phyloP scores from a whole-genome alignment of 495 filamentous ascomycete species.

The Penicillium bialowiezense region DNA sequence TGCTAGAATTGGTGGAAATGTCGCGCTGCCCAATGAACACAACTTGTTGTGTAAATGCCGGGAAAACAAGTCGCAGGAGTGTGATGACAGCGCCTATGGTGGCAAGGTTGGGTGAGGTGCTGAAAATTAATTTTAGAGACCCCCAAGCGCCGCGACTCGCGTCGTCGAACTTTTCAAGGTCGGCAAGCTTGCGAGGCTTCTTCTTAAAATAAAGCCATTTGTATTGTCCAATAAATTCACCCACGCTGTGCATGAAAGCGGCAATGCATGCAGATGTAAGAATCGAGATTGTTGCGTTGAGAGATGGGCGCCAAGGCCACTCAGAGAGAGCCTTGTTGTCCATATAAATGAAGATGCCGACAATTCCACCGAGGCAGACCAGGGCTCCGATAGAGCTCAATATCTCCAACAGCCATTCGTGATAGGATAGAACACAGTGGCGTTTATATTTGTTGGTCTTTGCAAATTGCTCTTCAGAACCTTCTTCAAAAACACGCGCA shows the following conservation, averaged over 20 bases:
- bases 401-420: conserved; percentile 18
- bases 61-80: conserved; percentile 25
- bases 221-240: conserved; percentile 24
- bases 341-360: conserved; percentile 17
- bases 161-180: conserved; percentile 38
- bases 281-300: conserved; percentile 18
- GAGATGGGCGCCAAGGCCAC: conserved; percentile 12
- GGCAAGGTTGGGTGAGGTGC: conserved; percentile 17
- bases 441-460: conserved; percentile 15
- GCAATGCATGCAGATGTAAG: conserved; percentile 15
- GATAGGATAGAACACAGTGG: conserved; percentile 16
- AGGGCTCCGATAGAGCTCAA: conserved; percentile 13
- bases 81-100: conserved; percentile 30
- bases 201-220: conserved; percentile 38
- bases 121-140: conserved; percentile 22
- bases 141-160: conserved; percentile 42
- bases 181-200: conserved; percentile 23
- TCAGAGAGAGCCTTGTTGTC: conserved; percentile 17
- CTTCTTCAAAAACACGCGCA: conserved; percentile 6
- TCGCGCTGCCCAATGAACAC: conserved; percentile 16
- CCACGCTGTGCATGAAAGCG: conserved; percentile 18
- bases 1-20: conserved; percentile 1
- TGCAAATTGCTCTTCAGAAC: conserved; percentile 5
- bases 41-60: conserved; percentile 31
- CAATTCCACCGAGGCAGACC: conserved; percentile 11